Base-by-base conservation (phyloP, 805 yeast species). In the Yamadazyma laniorum region DNA sequence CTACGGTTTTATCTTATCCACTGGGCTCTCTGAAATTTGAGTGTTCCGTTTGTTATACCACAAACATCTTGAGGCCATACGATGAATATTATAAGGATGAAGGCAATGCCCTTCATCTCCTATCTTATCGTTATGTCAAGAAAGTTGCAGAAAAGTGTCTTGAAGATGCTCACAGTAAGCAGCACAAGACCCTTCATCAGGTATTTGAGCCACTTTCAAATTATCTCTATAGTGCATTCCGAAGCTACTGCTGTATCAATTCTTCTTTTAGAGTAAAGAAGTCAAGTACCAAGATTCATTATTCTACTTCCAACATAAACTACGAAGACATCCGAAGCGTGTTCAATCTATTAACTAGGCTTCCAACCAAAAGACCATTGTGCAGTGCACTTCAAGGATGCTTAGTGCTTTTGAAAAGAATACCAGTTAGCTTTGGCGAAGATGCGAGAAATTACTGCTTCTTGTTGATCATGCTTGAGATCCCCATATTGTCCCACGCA, bases 401-500 rank as follows among this genome's bases (percentile, higher is more conserved):
- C 2, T 61, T 74, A 31, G 68, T 69, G 5, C 61, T 80, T 2
- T 58, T 87, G 16, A 77, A 73, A 41, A 67, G 79, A 26, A 47
- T 63, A 5, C 51, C 59, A 18, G 79, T 58, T 0, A 39, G 80
- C 1, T 63, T 68, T 5, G 53, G 52, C 0, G 54, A 65, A 6
- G 60, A 67, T 9, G 73, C 81, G 0, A 48, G 59, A 1, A 66
- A 75, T 15, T 55, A 80, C 19, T 55, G 65, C 30, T 85, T 87
- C 82, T 49, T 86, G 1, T 58, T 86, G 13, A 76, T 86, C 3
- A 59, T 86, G 9, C 58, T 83, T 35, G 90, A 85, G 42, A 76
- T 82, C 21, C 96, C 96, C 0, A 66, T 74, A 4, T 57, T 85
- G 6, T 60, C 72, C 5, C 62, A 69, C 16, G 72, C 82, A 7